Conservation (phyloP, 1,139 yeast species). For the Pichia norvegensis region DNA sequence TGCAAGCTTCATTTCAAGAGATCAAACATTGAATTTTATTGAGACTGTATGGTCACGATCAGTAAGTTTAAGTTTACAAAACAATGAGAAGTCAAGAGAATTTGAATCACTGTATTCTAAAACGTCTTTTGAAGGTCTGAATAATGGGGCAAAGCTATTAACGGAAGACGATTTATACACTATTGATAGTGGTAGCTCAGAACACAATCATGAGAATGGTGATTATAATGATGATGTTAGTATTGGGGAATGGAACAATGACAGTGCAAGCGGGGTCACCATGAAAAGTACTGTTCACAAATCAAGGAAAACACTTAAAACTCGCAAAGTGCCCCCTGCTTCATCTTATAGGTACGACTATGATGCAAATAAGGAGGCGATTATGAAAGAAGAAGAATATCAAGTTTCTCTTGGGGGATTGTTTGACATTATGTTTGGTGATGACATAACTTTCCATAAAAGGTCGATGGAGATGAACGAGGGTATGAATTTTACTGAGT, state of each 20-base stretch:
- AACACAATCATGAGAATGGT: conserved; percentile 6
- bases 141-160: conserved; percentile 6
- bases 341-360: conserved; percentile 25
- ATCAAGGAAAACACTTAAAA: conserved; percentile 31
- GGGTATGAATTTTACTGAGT: conserved; percentile 40
- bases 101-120: conserved; percentile 14
- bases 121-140: conserved; percentile 9
- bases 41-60: conserved; percentile 48
- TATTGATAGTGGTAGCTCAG: conserved; percentile 28
- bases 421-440: conserved; percentile 42
- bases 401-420: conserved; percentile 45
- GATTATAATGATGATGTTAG: conserved; percentile 12
- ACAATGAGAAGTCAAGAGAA: conserved; percentile 22
- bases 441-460: conserved; percentile 35
- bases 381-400: conserved; percentile 27
- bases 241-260: conserved; percentile 14
- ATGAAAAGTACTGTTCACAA: conserved; percentile 1
- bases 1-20: conserved; percentile 84
- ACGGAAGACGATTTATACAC: conserved; percentile 32
- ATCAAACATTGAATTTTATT: conserved; percentile 64
- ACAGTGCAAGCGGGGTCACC: conserved; percentile 17
- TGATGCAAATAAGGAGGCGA: conserved; percentile 26
- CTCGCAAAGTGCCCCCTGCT: conserved; percentile 31
- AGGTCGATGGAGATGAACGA: conserved; percentile 38
- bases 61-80: conserved; percentile 22